Evolutionary conservation across 2,329 filamentous ascomycete genomes (phyloP).

Genomic region (Clarireedia sp.): DNA sequence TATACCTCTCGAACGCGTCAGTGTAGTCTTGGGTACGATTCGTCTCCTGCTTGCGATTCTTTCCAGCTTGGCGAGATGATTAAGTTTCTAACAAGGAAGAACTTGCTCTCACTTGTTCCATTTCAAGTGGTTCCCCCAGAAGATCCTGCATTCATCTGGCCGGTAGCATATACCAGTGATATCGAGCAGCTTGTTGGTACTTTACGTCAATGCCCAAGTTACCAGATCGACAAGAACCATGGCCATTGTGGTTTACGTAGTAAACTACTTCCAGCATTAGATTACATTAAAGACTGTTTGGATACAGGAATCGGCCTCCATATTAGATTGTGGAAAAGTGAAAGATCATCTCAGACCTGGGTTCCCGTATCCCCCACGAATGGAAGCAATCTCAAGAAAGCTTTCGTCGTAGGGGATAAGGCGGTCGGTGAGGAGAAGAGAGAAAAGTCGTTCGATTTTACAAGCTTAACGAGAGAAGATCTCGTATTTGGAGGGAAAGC

Average conservation of each 20-base stretch:
- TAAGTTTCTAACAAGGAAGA: conserved; percentile 57
- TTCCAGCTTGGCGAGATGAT: conserved; percentile 74
- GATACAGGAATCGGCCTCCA: conserved; percentile 28
- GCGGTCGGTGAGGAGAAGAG: conserved; percentile 13
- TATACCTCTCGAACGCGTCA: conserved; percentile 62
- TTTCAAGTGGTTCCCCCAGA: conserved; percentile 42
- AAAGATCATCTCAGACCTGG: conserved; percentile 24
- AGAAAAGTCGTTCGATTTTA: conserved; percentile 32
- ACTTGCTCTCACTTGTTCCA: conserved; percentile 52
- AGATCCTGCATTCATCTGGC: conserved; percentile 27
- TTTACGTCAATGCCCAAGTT: conserved; percentile 59
- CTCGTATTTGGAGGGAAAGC: conserved; percentile 42
- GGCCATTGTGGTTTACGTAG: conserved; percentile 64
- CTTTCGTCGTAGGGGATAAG: conserved; percentile 19
- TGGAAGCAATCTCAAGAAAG: conserved; percentile 7
- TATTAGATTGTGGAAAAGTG: conserved; percentile 19
- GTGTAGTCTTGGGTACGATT: conserved; percentile 68
- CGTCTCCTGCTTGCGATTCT: conserved; percentile 63
- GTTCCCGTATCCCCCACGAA: not conserved
- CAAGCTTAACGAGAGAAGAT: conserved; percentile 40
- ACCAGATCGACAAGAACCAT: conserved; percentile 69
- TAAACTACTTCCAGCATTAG: conserved; percentile 56
- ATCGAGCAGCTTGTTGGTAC: conserved; percentile 51
- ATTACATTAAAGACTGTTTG: conserved; percentile 53
- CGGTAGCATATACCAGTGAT: conserved; percentile 45